Evolutionary conservation across 2,329 filamentous ascomycete genomes (phyloP).

Genomic region (Xylariales sp.): DNA sequence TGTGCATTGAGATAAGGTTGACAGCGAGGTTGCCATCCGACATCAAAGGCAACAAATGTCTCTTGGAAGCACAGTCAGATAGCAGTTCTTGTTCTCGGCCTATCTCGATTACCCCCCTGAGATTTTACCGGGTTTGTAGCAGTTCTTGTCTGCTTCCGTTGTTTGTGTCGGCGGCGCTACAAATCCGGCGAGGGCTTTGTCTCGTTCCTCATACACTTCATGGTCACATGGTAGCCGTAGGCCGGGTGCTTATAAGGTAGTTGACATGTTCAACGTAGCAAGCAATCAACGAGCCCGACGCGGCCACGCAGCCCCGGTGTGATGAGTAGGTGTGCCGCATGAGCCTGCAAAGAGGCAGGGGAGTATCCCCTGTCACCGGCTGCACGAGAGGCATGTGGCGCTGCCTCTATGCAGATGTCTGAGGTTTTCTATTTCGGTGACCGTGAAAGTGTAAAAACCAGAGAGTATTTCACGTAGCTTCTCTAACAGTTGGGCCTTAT

Average conservation of each 20-base stretch:
- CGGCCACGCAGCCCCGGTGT: neutral
- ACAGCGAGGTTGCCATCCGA: conserved; percentile 1
- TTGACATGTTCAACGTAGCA: too few species aligned
- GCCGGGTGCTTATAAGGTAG: neutral
- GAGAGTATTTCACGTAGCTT: neutral
- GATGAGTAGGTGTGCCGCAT: neutral
- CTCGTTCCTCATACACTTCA: neutral
- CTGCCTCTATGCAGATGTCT: neutral
- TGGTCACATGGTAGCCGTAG: neutral
- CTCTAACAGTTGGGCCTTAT: neutral
- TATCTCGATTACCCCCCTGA: neutral
- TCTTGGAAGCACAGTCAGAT: neutral
- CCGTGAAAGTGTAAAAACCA: conserved; percentile 1
- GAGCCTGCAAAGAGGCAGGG: neutral
- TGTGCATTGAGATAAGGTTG: neutral
- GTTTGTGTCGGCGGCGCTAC: neutral
- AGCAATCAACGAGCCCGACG: too few species aligned
- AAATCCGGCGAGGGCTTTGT: neutral
- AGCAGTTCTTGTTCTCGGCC: neutral
- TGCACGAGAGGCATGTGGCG: neutral
- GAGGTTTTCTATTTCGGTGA: neutral
- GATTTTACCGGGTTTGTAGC: too few species aligned
- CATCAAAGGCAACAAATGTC: neutral
- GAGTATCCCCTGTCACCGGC: neutral
- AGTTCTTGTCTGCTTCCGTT: neutral